phyloP scores from a whole-genome alignment of 2,329 filamentous ascomycete genomes.

The Incumbomyces lentus region DNA sequence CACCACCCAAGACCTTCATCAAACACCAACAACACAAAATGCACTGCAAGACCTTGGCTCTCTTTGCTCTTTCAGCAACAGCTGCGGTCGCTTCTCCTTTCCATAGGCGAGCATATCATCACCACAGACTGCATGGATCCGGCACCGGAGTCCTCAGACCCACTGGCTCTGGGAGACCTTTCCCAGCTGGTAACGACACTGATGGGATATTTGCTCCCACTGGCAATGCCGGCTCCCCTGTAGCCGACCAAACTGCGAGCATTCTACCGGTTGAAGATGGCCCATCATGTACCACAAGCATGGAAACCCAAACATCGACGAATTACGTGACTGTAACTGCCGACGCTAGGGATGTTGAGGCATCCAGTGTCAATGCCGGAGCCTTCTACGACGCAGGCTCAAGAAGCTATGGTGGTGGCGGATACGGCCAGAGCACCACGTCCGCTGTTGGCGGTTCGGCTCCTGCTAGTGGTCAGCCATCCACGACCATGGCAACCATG shows the following conservation, averaged over 20 bases:
- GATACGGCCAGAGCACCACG: background rate
- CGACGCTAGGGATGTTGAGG: constrained; percentile 5
- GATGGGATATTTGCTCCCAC: constrained; percentile 7
- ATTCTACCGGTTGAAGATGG: background rate
- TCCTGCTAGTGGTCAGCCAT: constrained; percentile 3
- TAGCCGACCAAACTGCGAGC: constrained; percentile 8
- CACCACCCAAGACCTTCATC: too few relatives aligned
- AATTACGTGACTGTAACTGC: constrained; percentile 23
- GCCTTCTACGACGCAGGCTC: background rate
- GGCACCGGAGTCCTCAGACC: constrained; percentile 4
- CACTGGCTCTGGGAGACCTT: background rate
- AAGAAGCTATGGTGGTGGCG: background rate
- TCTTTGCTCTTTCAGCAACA: constrained; percentile 18
- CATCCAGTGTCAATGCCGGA: background rate
- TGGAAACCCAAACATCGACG: constrained; percentile 18
- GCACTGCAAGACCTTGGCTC: constrained; percentile 15
- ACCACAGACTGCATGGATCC: constrained; percentile 13
- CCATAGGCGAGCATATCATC: constrained; percentile 11
- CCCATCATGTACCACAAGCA: constrained; percentile 12
- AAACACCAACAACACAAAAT: constrained; percentile 15
- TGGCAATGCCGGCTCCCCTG: constrained; percentile 9
- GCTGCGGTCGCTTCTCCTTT: constrained; percentile 16
- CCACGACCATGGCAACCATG: constrained; percentile 17
- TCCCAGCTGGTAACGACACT: constrained; percentile 4
- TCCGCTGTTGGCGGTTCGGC: background rate